Conservation (phyloP, 78 protist genomes). For the Emiliania huxleyi region DNA sequence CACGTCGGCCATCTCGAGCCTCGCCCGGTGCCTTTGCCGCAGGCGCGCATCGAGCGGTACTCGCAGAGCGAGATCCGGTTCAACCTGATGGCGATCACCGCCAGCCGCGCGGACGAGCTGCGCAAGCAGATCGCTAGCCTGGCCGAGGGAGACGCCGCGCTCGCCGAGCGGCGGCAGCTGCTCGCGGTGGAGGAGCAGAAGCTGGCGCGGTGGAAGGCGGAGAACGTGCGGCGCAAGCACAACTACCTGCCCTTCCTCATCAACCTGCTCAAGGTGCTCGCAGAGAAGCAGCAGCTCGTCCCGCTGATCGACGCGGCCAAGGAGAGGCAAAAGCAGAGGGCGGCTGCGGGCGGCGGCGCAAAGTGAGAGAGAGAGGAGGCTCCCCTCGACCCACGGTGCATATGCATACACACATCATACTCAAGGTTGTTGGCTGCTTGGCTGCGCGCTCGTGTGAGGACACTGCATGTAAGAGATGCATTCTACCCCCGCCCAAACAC, state of each 20-base stretch:
- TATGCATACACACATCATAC: no score
- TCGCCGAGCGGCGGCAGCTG: not conserved
- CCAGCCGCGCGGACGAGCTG: conserved; percentile 22
- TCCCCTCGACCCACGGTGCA: no score
- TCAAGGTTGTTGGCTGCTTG: no score
- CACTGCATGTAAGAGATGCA: no score
- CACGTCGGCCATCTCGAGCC: no score
- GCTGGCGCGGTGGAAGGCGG: conserved; percentile 45
- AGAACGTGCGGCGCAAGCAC: conserved; percentile 85
- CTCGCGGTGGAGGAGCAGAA: not conserved
- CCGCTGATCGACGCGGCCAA: conserved; percentile 32
- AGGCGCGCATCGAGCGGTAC: not conserved
- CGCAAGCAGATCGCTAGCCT: not conserved
- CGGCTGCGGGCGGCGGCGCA: no score
- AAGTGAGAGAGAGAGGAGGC: no score
- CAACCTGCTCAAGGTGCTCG: conserved; percentile 56
- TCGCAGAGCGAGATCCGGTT: conserved; percentile 73
- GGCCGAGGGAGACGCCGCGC: not conserved
- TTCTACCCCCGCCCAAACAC: no score
- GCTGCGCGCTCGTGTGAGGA: no score
- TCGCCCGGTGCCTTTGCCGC: no score
- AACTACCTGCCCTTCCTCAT: conserved; percentile 90
- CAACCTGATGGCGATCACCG: conserved; percentile 83
- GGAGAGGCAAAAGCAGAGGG: not conserved
- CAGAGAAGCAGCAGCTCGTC: not conserved